Evolutionary conservation across 495 filamentous ascomycete genomes (phyloP), one percentile per base, ranked within the genome.

Genomic region (Echria macrotheca): DNA sequence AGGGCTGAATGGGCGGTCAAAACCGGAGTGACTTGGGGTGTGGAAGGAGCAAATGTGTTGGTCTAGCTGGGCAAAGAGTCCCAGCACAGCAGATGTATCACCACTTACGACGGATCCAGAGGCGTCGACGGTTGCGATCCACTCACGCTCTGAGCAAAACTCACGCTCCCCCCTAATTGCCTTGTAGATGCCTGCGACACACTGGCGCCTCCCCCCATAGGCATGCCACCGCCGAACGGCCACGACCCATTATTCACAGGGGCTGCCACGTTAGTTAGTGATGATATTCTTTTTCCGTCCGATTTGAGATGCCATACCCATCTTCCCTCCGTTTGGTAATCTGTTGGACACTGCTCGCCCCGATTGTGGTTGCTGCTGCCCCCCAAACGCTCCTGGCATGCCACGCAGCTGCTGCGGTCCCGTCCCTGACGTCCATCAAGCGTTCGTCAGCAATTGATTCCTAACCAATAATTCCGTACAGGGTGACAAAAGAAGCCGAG

Each of bases 131-230:
- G 78, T 60, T 93, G 88, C 11, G 85, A 87, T 11, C 80, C 84
- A 50, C 81, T 81, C 56, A 93, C 74, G 59, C 84, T 88, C 64
- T 91, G 87, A 47, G 88, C 88, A 67, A 93, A 94, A 56, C 83
- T 91, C 70, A 66, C 75, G 74, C 70, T 79, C 67, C 71, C 83
- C 69, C 69, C 84, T 67, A 70, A 80, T 81, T 62, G 77, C 47
- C 70, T 59, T 5, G 64, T 59, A 17, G 68, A 54, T 12, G 61
- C 69, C 31, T 69, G 69, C 33, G 69, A 60, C 66, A 57, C 69
- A 72, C 78, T 78, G 56, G 79, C 76, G 41, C 80, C 77, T 56
- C 80, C 80, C 39, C 84, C 81, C 74, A 88, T 83, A 41, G 86
- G 83, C 56, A 86, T 69, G 56, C 64, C 73, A 46, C 60, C 61